A percentile compares a stretch with the other conserved stretches of the same genome.
Evolutionary conservation across 1,284 basidiomycete species (phyloP).

Genomic region (Neotropicomus parvogracilis): DNA sequence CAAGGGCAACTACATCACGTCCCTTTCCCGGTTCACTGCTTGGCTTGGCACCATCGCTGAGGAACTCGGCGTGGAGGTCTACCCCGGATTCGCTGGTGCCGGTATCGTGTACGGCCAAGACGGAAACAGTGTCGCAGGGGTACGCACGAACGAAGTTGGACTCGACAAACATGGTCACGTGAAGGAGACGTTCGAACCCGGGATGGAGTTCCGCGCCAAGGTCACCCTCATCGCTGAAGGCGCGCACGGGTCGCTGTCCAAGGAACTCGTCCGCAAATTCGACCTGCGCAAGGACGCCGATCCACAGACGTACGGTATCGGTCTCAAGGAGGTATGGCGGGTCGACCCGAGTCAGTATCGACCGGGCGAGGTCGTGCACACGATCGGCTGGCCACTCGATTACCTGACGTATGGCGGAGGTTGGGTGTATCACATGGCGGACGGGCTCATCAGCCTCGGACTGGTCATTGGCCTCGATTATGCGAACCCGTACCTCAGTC

Average conservation of each 20-base stretch:
- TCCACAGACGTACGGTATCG: constrained; percentile 95
- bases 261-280: constrained; percentile 78
- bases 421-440: constrained; percentile 96
- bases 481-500: constrained; percentile 89
- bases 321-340: constrained; percentile 97
- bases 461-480: constrained; percentile 95
- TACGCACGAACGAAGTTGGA: constrained; percentile 94
- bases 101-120: constrained; percentile 73
- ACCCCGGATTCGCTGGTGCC: constrained; percentile 94
- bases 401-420: constrained; percentile 89
- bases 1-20: constrained; percentile 91
- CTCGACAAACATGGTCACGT: constrained; percentile 75
- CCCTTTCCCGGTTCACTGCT: constrained; percentile 82
- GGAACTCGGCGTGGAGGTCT: constrained; percentile 91
- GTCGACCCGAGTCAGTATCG: constrained; percentile 75
- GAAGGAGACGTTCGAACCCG: constrained; percentile 92
- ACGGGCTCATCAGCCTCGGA: constrained; percentile 87
- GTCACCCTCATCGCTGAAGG: constrained; percentile 96
- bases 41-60: constrained; percentile 93
- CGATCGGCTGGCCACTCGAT: constrained; percentile 91
- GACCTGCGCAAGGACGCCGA: constrained; percentile 75
- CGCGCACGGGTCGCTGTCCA: constrained; percentile 89
- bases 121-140: constrained; percentile 72
- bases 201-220: constrained; percentile 95
- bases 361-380: constrained; percentile 88